Conservation (phyloP, 768 basidiomycete genomes). For the Porphyrellus cyaneotinctus region DNA sequence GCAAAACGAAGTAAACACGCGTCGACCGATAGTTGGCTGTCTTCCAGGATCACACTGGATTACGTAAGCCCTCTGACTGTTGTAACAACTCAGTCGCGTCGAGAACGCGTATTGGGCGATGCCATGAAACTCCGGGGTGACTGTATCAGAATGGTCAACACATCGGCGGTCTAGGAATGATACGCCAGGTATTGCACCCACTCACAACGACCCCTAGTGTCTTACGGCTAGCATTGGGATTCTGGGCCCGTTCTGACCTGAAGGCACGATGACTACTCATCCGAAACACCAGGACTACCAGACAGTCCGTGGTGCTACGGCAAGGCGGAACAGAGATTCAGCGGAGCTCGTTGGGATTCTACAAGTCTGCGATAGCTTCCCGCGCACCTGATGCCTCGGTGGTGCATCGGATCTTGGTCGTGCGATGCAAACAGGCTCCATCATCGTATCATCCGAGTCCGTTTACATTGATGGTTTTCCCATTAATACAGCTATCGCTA, state of each 20-base stretch:
- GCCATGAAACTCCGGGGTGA: conserved; percentile 1
- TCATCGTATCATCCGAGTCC: conserved; percentile 8
- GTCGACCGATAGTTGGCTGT: conserved; percentile 2
- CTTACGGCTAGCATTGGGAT: not conserved
- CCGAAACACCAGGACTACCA: not conserved
- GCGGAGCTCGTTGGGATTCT: not conserved
- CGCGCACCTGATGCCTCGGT: no score
- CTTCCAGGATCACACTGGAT: not conserved
- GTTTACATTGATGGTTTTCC: conserved; percentile 3
- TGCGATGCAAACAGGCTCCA: conserved; percentile 5
- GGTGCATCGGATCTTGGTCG: conserved; percentile 6
- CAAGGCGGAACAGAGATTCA: not conserved
- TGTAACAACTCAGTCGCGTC: conserved; percentile 11
- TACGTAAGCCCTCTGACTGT: conserved; percentile 7
- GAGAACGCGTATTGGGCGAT: not conserved
- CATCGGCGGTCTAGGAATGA: not conserved
- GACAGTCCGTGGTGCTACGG: not conserved
- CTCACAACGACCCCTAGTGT: not conserved
- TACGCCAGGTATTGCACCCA: not conserved
- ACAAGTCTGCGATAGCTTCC: not conserved
- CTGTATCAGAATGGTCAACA: not conserved
- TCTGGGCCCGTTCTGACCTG: not conserved
- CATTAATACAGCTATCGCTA: conserved; percentile 8
- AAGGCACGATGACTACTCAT: not conserved
- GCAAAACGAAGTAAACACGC: not conserved